Percentiles rank a stretch among this genome's conserved stretches.
phyloP scores from a whole-genome alignment of 2,329 filamentous ascomycete species.

The Raffaelea ambrosiae region DNA sequence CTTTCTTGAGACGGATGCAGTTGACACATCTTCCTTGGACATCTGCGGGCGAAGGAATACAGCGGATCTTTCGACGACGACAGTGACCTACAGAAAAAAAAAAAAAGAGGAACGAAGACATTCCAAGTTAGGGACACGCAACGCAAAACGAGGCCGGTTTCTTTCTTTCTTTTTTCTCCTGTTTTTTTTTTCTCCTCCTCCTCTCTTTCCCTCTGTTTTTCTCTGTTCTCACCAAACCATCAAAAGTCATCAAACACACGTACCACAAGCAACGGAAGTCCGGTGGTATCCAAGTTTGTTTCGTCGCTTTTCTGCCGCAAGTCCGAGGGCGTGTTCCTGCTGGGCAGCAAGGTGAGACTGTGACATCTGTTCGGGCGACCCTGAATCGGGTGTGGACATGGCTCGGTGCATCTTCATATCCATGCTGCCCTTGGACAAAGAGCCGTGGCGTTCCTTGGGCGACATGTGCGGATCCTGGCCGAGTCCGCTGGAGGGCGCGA shows the following conservation, averaged over 20 bases:
- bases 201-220: background rate
- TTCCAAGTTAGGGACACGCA: background rate
- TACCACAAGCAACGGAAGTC: constrained; percentile 92
- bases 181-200: background rate
- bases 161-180: background rate
- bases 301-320: constrained; percentile 49
- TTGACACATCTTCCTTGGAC: constrained; percentile 73
- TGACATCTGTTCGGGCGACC: constrained; percentile 17
- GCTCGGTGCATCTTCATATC: constrained; percentile 38
- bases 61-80: constrained; percentile 86
- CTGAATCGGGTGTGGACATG: constrained; percentile 40
- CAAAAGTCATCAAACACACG: constrained; percentile 31
- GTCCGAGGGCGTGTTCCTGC: constrained; percentile 25
- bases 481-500: constrained; percentile 19
- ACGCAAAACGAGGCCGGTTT: background rate
- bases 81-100: constrained; percentile 64
- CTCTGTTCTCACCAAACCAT: background rate
- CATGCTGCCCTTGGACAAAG: constrained; percentile 26
- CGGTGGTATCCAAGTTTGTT: constrained; percentile 95
- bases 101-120: background rate
- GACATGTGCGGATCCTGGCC: constrained; percentile 21
- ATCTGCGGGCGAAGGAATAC: constrained; percentile 68
- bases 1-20: constrained; percentile 89
- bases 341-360: constrained; percentile 14
- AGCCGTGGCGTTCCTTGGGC: constrained; percentile 27